Evolutionary conservation across 75 land plant genomes (phyloP), one percentile per base, ranked within the genome.

Genomic region (Azolla pinnata): DNA sequence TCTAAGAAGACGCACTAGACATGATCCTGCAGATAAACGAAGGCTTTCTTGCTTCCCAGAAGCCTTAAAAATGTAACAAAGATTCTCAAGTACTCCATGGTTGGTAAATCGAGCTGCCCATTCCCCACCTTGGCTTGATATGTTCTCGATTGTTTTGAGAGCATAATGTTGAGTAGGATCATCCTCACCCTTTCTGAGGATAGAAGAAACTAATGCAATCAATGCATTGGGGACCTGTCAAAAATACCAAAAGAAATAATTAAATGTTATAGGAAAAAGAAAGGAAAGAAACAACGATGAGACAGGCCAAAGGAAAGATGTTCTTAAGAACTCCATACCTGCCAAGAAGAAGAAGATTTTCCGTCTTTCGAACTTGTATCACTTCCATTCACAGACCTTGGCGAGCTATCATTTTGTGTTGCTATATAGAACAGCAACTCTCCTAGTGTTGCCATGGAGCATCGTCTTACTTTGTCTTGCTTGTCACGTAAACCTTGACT

Each of bases 361-460:
- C 27, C 69, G n/a, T 93, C 98, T 60, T 93, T 93, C 9, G 80
- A 67, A 35, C 81, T 75, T 64, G 75, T 81, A 31, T 85, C 90
- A 60, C 30, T 71, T 33, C 72, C 80, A 72, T 35, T 67, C 17
- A 24, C 63, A 58, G 84, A 75, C 50, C 61, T 74, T 28, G 57
- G 63, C 35, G 74, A 40, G 16, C 49, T 56, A 31, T 85, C 96
- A 74, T 55, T 72, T 48, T 83, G 88, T 48, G 97, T 86, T 31
- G 91, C 79, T 29, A 95, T 86, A 60, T 95, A 90, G 56, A 90
- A 95, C 31, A 95, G 45, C 54, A 95, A 69, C 62, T 95, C 99
- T 31, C 99, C 99, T 29, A 95, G 66, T 47, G 99, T 82, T 66
- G 99, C 99, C 99, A 95, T 95, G 18, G 85, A 83, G 63, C 81